Base-by-base conservation (phyloP, 2,329 filamentous ascomycete species). In the Purpureocillium lavendulum region DNA sequence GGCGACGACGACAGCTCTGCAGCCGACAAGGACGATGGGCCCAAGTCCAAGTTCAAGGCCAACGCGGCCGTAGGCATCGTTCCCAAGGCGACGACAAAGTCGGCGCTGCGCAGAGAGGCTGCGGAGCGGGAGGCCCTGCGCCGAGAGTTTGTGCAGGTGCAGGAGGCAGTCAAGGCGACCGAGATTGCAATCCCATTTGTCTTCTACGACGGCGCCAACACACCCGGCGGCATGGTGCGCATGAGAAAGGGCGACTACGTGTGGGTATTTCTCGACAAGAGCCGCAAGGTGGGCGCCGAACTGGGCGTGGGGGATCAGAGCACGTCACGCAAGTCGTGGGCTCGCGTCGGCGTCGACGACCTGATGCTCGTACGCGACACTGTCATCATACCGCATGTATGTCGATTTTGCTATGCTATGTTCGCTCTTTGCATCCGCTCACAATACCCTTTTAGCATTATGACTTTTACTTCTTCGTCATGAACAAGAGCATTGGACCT, bases 391-490 rank as follows among this genome's bases (percentile, higher is more conserved):
- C 90, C 92, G 42, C 92, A 95, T 70, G 89, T 94, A 67, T 71
- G 84, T 78, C 11, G 31, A 36, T 13, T 15, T 33, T 12, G 14
- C 28, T 13, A 21, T 17, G 18, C 26, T 13, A 21, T 17, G 18
- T 17, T 36, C 31, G 33, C 4, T 29, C 18, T 14, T 6, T 39
- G 24, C 31, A 15, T 26, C 29, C 14, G 33, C 30, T 38, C 12
- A 18, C 12, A 7, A 7, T 35, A 32, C 30, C 24, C 40, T 14
- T 36, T 4, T 56, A 97, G 87, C 92, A 98, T 62, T 96, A 94
- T 57, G 90, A 97, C 49, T 88, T 98, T 58, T 92, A 97, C 60
- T 92, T 90, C 65, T 97, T 98, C 64, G 80, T 96, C 57, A 83
- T 94, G 60, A 96, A 97, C 60, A 87, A 83, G 54, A 84, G 79